These are phyloP conservation scores for Fusarium oligoseptatum DNA, from an alignment of 2,329 filamentous ascomycete genomes.

Conservation along the genomic window DNA sequence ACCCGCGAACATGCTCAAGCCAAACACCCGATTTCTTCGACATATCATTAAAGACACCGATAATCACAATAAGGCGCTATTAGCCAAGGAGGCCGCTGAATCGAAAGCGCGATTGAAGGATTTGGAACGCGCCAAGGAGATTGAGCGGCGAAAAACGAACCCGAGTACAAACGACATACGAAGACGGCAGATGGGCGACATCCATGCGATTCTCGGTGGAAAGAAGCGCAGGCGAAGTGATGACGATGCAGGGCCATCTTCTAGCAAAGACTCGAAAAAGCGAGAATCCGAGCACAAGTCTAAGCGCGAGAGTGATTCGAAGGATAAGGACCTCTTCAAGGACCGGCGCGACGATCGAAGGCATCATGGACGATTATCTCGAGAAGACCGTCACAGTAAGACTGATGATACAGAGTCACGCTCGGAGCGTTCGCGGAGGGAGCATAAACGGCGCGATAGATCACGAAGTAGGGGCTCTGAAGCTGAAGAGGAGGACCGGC, in stretches of 20 bases:
- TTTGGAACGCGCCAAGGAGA: constrained; percentile 65
- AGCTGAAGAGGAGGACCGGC: constrained; percentile 29
- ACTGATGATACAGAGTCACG: constrained; percentile 30
- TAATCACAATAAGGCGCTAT: constrained; percentile 87
- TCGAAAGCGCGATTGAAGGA: constrained; percentile 77
- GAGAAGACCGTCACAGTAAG: constrained; percentile 34
- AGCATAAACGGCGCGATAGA: constrained; percentile 35
- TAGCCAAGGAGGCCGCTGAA: constrained; percentile 87
- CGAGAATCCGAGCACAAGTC: constrained; percentile 13
- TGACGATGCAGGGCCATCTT: constrained; percentile 38
- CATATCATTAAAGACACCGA: constrained; percentile 92
- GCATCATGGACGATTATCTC: constrained; percentile 45
- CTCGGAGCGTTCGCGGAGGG: constrained; percentile 26
- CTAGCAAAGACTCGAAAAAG: constrained; percentile 31
- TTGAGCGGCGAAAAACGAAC: constrained; percentile 58
- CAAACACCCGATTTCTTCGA: constrained; percentile 90
- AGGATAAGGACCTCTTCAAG: constrained; percentile 39
- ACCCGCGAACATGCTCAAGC: constrained; percentile 79
- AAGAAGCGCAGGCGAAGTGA: constrained; percentile 51
- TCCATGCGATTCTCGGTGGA: constrained; percentile 69
- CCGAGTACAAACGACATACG: constrained; percentile 66
- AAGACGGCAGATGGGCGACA: constrained; percentile 70
- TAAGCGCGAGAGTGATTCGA: constrained; percentile 12
- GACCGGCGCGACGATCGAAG: constrained; percentile 33
- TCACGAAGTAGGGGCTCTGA: constrained; percentile 30